phyloP scores from a whole-genome alignment of 139 green algal genomes.

The Chlorella sp. region DNA sequence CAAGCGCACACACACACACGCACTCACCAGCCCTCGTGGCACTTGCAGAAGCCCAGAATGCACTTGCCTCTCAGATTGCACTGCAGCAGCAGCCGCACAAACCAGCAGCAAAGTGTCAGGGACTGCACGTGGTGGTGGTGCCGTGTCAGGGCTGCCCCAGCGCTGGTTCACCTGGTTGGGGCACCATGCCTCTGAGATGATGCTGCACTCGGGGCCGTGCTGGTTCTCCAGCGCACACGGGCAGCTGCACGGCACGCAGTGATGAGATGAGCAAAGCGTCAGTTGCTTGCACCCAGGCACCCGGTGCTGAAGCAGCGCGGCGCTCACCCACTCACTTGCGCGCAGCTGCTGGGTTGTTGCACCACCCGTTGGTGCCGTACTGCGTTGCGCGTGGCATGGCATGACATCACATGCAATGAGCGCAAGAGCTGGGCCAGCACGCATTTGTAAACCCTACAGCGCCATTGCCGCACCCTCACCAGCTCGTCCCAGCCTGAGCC shows the following conservation, averaged over 20 bases:
- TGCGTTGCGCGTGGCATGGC: too few species aligned
- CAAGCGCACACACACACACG: too few species aligned
- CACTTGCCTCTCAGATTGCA: background rate
- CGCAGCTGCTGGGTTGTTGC: background rate
- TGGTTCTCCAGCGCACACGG: background rate
- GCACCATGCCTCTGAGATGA: background rate
- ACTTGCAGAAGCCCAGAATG: background rate
- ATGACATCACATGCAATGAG: background rate
- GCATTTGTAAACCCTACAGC: too few species aligned
- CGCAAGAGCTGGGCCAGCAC: too few species aligned
- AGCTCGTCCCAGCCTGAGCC: too few species aligned
- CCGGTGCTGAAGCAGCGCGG: background rate
- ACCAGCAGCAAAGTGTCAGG: too few species aligned
- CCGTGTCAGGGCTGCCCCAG: too few species aligned
- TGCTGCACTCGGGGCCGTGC: background rate
- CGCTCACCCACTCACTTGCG: background rate
- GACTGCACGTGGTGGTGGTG: too few species aligned
- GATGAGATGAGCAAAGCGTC: too few species aligned
- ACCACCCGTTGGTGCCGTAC: background rate
- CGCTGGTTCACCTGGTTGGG: background rate
- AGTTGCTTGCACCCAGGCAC: too few species aligned
- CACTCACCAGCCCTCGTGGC: background rate
- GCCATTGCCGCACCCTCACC: too few species aligned
- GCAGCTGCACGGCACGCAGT: background rate
- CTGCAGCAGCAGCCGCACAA: too few species aligned